These are phyloP conservation scores for Ceratocystis albifundus DNA, from an alignment of 2,329 filamentous ascomycete species.

Conservation along the genomic window DNA sequence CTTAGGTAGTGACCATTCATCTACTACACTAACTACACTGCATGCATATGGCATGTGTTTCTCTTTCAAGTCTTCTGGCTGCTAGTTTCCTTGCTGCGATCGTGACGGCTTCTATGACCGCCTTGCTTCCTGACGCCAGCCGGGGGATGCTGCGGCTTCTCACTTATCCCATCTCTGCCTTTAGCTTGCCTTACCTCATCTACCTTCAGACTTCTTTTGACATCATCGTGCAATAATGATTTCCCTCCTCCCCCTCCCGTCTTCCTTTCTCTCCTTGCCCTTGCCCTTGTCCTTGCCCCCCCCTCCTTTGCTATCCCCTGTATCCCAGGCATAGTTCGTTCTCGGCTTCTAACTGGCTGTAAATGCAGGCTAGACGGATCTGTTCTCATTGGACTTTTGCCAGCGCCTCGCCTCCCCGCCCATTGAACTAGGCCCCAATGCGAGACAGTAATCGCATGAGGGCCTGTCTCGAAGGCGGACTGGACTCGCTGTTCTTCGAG, in stretches of 20 bases:
- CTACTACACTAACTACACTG: too few species aligned
- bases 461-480: background rate
- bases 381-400: background rate
- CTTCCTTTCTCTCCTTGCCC: background rate
- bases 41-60: too few species aligned
- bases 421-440: background rate
- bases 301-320: background rate
- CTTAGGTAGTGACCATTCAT: background rate
- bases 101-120: background rate
- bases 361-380: background rate
- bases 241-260: background rate
- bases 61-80: too few species aligned
- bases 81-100: too few species aligned
- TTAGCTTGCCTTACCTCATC: background rate
- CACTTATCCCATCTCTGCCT: background rate
- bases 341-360: constrained; percentile 4
- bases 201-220: background rate
- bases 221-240: constrained; percentile 5
- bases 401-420: background rate
- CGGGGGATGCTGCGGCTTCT: background rate
- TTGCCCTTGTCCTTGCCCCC: background rate
- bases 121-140: too few species aligned
- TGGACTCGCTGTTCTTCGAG: background rate
- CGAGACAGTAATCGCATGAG: background rate
- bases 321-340: background rate